phyloP scores from a whole-genome alignment of 2,329 filamentous ascomycete genomes.

The Aspergillus terreus region DNA sequence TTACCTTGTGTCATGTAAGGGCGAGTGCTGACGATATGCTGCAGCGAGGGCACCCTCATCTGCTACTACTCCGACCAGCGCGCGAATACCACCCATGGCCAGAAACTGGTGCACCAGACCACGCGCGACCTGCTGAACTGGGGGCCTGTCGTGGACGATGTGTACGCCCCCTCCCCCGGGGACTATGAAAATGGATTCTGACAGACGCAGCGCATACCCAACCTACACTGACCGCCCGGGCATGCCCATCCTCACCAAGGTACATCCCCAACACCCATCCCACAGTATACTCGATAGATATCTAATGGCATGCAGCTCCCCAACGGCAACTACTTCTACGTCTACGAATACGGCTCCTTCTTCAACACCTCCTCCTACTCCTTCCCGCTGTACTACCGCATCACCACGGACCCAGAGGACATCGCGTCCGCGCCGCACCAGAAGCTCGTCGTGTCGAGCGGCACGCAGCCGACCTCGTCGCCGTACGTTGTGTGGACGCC shows the following conservation, averaged over 20 bases:
- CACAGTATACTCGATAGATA: neutral
- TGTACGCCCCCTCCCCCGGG: constrained; percentile 20
- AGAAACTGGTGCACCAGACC: constrained; percentile 65
- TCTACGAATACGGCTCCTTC: constrained; percentile 57
- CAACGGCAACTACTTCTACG: constrained; percentile 60
- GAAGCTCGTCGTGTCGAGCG: constrained; percentile 44
- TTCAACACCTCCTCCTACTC: constrained; percentile 29
- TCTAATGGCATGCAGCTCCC: constrained; percentile 42
- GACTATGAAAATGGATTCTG: too few species aligned
- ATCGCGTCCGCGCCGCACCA: constrained; percentile 42
- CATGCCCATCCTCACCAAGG: constrained; percentile 59
- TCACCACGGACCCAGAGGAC: constrained; percentile 44
- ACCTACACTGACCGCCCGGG: constrained; percentile 63
- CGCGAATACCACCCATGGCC: constrained; percentile 58
- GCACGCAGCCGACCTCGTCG: constrained; percentile 40
- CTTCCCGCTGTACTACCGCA: constrained; percentile 54
- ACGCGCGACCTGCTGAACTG: constrained; percentile 58
- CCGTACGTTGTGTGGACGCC: constrained; percentile 54
- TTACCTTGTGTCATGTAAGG: neutral
- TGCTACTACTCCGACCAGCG: constrained; percentile 71
- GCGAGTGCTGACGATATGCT: constrained; percentile 1
- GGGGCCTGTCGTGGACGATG: constrained; percentile 61
- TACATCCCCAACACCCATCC: constrained; percentile 1
- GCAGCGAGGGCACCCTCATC: constrained; percentile 54
- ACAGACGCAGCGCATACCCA: constrained; percentile 40